Evolutionary conservation across 306 rosid species (phyloP).

Genomic region (Pterocarpus macrocarpus): DNA sequence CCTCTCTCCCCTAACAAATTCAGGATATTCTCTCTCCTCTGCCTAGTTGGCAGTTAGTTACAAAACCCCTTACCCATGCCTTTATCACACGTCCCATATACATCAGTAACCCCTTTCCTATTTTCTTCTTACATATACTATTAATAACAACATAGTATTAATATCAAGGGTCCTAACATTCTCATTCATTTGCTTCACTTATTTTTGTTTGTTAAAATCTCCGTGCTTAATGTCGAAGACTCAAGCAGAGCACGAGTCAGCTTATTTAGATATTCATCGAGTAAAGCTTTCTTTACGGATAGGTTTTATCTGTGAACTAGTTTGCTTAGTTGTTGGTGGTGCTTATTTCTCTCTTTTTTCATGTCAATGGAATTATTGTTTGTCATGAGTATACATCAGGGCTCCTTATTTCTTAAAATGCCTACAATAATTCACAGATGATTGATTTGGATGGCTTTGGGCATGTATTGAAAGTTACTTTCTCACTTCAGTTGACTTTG

Average conservation of each 20-base stretch:
- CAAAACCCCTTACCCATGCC: no score
- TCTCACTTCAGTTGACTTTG: no score
- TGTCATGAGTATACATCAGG: conserved; percentile 10
- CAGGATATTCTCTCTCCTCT: no score
- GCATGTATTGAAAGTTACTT: conserved; percentile 12
- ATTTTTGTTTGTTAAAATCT: conserved; percentile 29
- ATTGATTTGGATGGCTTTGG: conserved; percentile 25
- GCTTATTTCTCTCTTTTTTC: background rate
- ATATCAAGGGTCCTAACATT: no score
- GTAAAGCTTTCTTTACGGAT: conserved; percentile 21
- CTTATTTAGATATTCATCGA: background rate
- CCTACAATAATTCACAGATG: conserved; percentile 27
- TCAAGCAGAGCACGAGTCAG: conserved; percentile 9
- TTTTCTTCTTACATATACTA: no score
- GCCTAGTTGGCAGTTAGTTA: no score
- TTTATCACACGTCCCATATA: no score
- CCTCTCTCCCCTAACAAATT: no score
- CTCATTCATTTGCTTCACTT: background rate
- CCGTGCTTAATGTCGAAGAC: conserved; percentile 48
- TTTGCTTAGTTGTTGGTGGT: conserved; percentile 10
- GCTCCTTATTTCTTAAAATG: conserved; percentile 20
- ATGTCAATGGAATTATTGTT: background rate
- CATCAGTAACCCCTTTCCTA: no score
- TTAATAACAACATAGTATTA: no score
- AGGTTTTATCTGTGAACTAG: conserved; percentile 22